A percentile compares a stretch with the other conserved stretches of the same genome.
Evolutionary conservation across 805 yeast genomes (phyloP).

Genomic region (Lipomyces lipofer): DNA sequence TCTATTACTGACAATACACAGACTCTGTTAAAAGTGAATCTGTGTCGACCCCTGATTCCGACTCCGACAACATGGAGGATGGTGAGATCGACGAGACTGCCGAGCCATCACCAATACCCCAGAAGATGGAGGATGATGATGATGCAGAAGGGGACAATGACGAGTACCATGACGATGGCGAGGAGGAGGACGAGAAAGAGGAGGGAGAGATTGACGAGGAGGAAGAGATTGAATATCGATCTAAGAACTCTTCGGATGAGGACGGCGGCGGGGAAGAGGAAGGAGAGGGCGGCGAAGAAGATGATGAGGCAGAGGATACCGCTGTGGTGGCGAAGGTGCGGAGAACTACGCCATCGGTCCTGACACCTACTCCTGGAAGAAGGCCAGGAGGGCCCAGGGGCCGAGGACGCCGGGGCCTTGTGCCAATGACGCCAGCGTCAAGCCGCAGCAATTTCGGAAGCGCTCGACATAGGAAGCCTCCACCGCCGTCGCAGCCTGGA

Average conservation of each 20-base stretch:
- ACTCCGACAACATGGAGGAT: constrained; percentile 11
- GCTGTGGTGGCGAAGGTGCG: not conserved
- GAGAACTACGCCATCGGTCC: not conserved
- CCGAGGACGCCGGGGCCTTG: not conserved
- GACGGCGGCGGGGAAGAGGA: constrained; percentile 5
- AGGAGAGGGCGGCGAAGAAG: constrained; percentile 13
- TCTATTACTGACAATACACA: not conserved
- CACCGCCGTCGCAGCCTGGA: constrained; percentile 16
- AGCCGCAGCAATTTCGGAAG: constrained; percentile 2
- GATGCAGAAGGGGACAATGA: constrained; percentile 15
- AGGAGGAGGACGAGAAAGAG: constrained; percentile 7
- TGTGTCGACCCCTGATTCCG: not conserved
- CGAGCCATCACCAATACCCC: not conserved
- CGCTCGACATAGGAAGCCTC: no score
- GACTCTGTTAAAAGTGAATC: not conserved
- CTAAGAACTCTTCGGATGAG: not conserved
- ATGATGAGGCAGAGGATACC: constrained; percentile 8
- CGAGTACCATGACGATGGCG: constrained; percentile 18
- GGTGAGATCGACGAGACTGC: constrained; percentile 18
- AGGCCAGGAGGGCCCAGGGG: constrained; percentile 8
- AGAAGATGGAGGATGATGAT: constrained; percentile 5
- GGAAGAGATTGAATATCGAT: constrained; percentile 9
- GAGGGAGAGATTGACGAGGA: constrained; percentile 20
- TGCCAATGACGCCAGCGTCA: not conserved
- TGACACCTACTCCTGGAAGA: constrained; percentile 1